Evolutionary conservation across 2,329 filamentous ascomycete genomes (phyloP), one percentile per base, ranked within the genome.

Genomic region (Anthostomella pinea): DNA sequence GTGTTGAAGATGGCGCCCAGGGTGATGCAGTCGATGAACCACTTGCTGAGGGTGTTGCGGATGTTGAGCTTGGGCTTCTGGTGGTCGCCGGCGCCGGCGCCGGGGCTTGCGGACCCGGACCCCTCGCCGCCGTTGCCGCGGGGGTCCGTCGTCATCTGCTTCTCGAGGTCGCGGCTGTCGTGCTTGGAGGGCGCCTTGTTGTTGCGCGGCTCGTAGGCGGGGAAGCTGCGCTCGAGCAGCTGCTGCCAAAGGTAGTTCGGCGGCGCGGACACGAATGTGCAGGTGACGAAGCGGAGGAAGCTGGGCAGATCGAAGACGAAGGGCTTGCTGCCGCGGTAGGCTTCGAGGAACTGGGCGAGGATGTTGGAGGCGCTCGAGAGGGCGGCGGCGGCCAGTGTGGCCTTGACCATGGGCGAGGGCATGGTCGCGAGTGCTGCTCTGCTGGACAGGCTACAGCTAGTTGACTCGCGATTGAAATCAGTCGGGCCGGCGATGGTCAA

Each of bases 231-330:
- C 56, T 79, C 75, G 19, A 79, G 66, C 19, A 67, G 67, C 36
- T 72, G 67, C 48, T 80, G 74, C 76, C 77, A 81, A 37, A 73
- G 58, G 49, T 74, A 79, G 45, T 77, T 78, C 33, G 76, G 69
- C 6, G 77, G 77, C 2, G 74, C 68, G 4, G 70, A 71, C 26
- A 79, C 57, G 37, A 79, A 56, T 3, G 73, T 66, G 34, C 75
- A 67, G 23, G 69, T 60, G 24, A 75, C 66, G 57, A 80, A 81
- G 45, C 74, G 75, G 14, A 74, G 52, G 26, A 80, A 63, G 18
- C 70, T 66, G 19, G 63, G 42, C 1, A 65, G 33, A 39, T 79
- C 72, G 32, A 80, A 60, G 22, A 57, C 47, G 30, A 75, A 65
- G 7, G 68, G 61, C 13, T 45, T 56, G 50, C 58, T 46, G 30